Conservation (phyloP, 768 basidiomycete species). For the Pleurotus eryngii region DNA sequence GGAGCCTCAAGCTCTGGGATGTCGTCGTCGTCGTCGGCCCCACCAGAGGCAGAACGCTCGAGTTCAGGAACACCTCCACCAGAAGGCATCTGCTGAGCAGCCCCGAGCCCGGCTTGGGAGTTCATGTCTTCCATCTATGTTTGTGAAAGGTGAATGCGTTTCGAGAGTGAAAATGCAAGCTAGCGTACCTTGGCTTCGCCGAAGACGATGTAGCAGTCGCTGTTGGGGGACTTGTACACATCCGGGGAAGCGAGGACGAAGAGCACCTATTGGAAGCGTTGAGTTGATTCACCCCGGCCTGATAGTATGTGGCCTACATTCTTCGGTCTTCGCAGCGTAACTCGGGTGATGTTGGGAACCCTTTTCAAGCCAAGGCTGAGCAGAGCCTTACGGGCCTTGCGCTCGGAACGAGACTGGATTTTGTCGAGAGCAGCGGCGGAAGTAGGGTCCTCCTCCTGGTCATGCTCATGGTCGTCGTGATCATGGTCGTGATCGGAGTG, state of each 20-base stretch:
- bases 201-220: conserved; percentile 98
- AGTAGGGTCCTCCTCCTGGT: conserved; percentile 76
- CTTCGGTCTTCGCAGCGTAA: conserved; percentile 92
- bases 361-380: conserved; percentile 89
- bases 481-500: conserved; percentile 67
- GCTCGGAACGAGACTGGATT: conserved; percentile 91
- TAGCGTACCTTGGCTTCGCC: conserved; percentile 84
- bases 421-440: conserved; percentile 85
- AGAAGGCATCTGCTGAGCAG: conserved; percentile 75
- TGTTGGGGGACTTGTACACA: conserved; percentile 96
- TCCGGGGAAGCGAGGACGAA: conserved; percentile 93
- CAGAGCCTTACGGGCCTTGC: conserved; percentile 93
- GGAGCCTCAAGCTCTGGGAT: conserved; percentile 80
- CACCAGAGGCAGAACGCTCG: conserved; percentile 48
- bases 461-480: conserved; percentile 48
- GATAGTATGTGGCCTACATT: conserved; percentile 50
- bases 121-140: conserved; percentile 83
- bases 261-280: conserved; percentile 52
- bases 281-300: neutral
- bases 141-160: neutral
- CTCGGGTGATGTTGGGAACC: conserved; percentile 90
- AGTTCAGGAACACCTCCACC: conserved; percentile 44
- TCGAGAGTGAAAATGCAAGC: neutral
- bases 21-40: conserved; percentile 72
- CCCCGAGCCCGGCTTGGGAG: conserved; percentile 69